Evolutionary conservation across 768 basidiomycete genomes (phyloP).

Genomic region (Pilatotrama ljubarskyi): DNA sequence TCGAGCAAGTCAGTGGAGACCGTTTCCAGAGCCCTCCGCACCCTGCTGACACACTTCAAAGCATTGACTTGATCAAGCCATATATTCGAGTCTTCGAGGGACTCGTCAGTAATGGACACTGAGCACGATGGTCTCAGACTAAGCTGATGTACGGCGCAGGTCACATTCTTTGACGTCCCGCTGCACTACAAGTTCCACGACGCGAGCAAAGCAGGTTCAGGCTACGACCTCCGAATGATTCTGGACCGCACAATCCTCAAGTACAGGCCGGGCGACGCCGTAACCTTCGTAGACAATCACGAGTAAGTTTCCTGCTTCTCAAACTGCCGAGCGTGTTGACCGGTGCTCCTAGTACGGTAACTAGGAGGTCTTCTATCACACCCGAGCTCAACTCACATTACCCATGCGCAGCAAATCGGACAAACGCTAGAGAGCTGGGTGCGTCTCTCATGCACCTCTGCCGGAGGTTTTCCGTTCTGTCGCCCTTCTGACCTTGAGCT

Average conservation of each 20-base stretch:
- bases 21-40: neutral
- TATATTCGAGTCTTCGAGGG: conserved; percentile 66
- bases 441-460: conserved; percentile 23
- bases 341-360: conserved; percentile 56
- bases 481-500: neutral
- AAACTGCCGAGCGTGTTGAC: neutral
- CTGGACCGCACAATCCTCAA: conserved; percentile 69
- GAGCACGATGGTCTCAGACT: neutral
- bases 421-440: conserved; percentile 87
- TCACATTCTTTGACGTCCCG: conserved; percentile 90
- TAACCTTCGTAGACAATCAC: conserved; percentile 90
- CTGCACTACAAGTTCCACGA: conserved; percentile 81
- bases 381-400: neutral
- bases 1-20: conserved; percentile 52
- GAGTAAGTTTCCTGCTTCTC: conserved; percentile 54
- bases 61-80: conserved; percentile 51
- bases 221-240: conserved; percentile 77
- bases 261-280: conserved; percentile 72
- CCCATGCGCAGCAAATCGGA: conserved; percentile 52
- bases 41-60: conserved; percentile 24
- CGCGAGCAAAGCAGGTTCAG: conserved; percentile 66
- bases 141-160: conserved; percentile 40
- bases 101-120: conserved; percentile 44
- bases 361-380: conserved; percentile 10
- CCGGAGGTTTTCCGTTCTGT: neutral